Conservation (phyloP, 78 protist species). For the Dictyostelium firmibasis region DNA sequence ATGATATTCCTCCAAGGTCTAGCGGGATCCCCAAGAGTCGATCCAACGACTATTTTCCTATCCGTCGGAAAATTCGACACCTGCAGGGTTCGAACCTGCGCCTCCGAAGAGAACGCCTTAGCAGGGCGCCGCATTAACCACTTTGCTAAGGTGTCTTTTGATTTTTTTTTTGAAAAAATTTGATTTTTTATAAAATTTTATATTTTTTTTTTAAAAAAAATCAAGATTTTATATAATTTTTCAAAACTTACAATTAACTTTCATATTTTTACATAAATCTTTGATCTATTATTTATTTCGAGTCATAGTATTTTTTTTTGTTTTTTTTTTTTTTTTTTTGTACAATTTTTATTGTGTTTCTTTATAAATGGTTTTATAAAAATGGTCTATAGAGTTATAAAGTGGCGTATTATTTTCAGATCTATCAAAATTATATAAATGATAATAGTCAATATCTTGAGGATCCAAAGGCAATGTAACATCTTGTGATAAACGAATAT, state of each 20-base stretch:
- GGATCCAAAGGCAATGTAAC: neutral
- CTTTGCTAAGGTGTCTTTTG: conserved; percentile 19
- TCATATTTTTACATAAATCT: too few species aligned
- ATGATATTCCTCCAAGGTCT: too few species aligned
- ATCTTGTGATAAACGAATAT: neutral
- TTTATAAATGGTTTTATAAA: conserved; percentile 7
- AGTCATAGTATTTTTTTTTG: too few species aligned
- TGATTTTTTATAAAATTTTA: too few species aligned
- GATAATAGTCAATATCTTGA: conserved; percentile 21
- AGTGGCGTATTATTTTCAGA: neutral
- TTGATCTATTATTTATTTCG: too few species aligned
- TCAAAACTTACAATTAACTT: too few species aligned
- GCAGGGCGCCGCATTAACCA: conserved; percentile 56
- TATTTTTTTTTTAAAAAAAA: too few species aligned
- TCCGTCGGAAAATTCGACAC: neutral
- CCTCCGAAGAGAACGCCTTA: conserved; percentile 64
- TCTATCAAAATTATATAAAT: conserved; percentile 25
- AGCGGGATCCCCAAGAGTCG: too few species aligned
- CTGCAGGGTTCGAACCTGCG: conserved; percentile 77
- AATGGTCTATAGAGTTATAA: neutral
- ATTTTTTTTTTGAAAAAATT: too few species aligned
- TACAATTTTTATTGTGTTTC: neutral
- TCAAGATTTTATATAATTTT: too few species aligned
- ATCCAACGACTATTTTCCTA: too few species aligned
- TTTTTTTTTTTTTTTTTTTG: too few species aligned